Evolutionary conservation across 2,329 filamentous ascomycete genomes (phyloP).

Genomic region (Pestalotiopsis sp.): DNA sequence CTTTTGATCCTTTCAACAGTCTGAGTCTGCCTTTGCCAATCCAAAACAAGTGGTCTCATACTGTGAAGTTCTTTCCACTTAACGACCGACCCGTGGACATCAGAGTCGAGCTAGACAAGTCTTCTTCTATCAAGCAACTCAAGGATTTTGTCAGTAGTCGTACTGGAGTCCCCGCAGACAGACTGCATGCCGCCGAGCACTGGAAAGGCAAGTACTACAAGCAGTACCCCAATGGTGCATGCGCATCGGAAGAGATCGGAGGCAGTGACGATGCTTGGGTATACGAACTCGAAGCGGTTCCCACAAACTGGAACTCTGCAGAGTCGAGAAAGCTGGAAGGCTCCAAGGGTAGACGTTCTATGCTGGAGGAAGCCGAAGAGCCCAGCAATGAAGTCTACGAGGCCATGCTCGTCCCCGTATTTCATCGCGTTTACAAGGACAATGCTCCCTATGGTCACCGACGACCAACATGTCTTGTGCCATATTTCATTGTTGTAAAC

Average conservation of each 20-base stretch:
- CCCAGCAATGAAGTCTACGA: conserved; percentile 59
- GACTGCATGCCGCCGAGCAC: conserved; percentile 80
- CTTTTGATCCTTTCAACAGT: conserved; percentile 97
- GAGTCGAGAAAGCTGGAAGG: conserved; percentile 49
- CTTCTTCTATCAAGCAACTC: conserved; percentile 67
- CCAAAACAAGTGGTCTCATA: conserved; percentile 77
- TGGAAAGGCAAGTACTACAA: conserved; percentile 87
- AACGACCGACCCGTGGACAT: conserved; percentile 72
- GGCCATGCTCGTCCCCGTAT: conserved; percentile 69
- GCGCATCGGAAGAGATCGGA: conserved; percentile 73
- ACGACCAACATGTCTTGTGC: conserved; percentile 33
- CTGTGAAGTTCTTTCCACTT: conserved; percentile 77
- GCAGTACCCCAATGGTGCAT: conserved; percentile 70
- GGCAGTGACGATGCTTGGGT: conserved; percentile 68
- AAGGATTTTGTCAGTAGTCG: conserved; percentile 73
- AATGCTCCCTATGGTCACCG: conserved; percentile 31
- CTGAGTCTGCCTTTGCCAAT: conserved; percentile 89
- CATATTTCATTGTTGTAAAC: conserved; percentile 76
- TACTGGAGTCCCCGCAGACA: conserved; percentile 64
- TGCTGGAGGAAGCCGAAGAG: conserved; percentile 51
- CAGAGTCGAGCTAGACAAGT: conserved; percentile 79
- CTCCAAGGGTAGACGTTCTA: conserved; percentile 37
- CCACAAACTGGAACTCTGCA: conserved; percentile 74
- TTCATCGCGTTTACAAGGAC: conserved; percentile 55
- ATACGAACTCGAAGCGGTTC: conserved; percentile 75